Evolutionary conservation across 2,329 filamentous ascomycete species (phyloP).

Genomic region (Penicillium sp.): DNA sequence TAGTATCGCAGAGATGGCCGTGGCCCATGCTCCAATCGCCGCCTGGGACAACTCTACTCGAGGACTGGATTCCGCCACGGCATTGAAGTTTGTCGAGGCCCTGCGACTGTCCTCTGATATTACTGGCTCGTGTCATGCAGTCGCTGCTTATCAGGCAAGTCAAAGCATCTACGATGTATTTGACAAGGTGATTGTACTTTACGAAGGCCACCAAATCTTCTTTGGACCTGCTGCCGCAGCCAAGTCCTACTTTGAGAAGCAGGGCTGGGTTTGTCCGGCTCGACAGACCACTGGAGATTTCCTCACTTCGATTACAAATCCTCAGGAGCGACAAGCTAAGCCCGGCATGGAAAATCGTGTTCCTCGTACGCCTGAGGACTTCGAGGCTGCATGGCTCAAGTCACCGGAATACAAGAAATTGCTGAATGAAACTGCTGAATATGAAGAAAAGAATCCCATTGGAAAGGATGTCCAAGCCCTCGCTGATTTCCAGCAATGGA

Average conservation of each 20-base stretch:
- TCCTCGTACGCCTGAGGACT: conserved; percentile 66
- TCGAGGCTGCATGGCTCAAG: conserved; percentile 56
- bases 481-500: conserved; percentile 32
- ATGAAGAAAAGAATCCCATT: conserved; percentile 38
- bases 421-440: conserved; percentile 39
- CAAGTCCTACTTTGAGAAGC: conserved; percentile 62
- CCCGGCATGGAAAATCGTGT: conserved; percentile 60
- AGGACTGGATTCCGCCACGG: conserved; percentile 51
- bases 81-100: conserved; percentile 52
- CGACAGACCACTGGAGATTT: conserved; percentile 68
- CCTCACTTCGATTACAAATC: conserved; percentile 64
- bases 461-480: conserved; percentile 27
- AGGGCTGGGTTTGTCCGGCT: conserved; percentile 64
- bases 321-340: conserved; percentile 53
- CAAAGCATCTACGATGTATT: conserved; percentile 52
- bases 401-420: conserved; percentile 47
- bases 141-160: conserved; percentile 52
- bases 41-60: conserved; percentile 46
- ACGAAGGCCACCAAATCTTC: conserved; percentile 72
- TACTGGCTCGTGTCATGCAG: conserved; percentile 44
- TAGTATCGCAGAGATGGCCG: conserved; percentile 54
- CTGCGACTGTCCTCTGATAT: conserved; percentile 48
- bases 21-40: conserved; percentile 44
- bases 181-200: conserved; percentile 67
- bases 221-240: conserved; percentile 62